Conservation (phyloP, 495 filamentous ascomycete species). For the Thermothielavioides terrestris region DNA sequence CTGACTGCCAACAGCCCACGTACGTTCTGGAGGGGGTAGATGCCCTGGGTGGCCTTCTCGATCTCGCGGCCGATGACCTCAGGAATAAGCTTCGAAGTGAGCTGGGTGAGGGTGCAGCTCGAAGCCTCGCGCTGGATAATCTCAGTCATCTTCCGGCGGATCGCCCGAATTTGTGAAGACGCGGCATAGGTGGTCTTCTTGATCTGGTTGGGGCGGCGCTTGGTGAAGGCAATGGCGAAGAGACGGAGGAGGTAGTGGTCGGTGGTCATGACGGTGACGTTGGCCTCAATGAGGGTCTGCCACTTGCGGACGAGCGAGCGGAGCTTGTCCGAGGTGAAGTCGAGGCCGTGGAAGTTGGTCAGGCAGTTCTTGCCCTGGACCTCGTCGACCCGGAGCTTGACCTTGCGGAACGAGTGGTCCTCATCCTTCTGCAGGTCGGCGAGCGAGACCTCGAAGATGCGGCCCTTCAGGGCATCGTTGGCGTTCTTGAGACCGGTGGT, state of each 20-base stretch:
- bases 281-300: conserved; percentile 98
- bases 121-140: conserved; percentile 95
- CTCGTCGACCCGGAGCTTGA: conserved; percentile 97
- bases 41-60: conserved; percentile 97
- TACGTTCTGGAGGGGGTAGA: conserved; percentile 98
- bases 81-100: conserved; percentile 95
- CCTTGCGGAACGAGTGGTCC: conserved; percentile 98
- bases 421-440: conserved; percentile 99
- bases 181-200: conserved; percentile 99
- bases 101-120: conserved; percentile 85
- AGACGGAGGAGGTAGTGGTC: conserved; percentile 98
- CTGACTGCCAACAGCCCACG: conserved; percentile 25
- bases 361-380: conserved; percentile 99
- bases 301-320: conserved; percentile 98
- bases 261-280: conserved; percentile 98
- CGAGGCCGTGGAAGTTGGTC: conserved; percentile 99
- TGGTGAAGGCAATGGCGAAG: conserved; percentile 98
- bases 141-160: conserved; percentile 99
- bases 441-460: conserved; percentile 97
- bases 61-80: conserved; percentile 99
- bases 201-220: conserved; percentile 96
- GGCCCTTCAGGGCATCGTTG: conserved; percentile 96
- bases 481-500: conserved; percentile 99
- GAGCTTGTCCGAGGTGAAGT: conserved; percentile 99
- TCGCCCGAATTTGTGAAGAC: conserved; percentile 90